Evolutionary conservation across 2,329 filamentous ascomycete genomes (phyloP).

Genomic region (Aureobasidium sp.): DNA sequence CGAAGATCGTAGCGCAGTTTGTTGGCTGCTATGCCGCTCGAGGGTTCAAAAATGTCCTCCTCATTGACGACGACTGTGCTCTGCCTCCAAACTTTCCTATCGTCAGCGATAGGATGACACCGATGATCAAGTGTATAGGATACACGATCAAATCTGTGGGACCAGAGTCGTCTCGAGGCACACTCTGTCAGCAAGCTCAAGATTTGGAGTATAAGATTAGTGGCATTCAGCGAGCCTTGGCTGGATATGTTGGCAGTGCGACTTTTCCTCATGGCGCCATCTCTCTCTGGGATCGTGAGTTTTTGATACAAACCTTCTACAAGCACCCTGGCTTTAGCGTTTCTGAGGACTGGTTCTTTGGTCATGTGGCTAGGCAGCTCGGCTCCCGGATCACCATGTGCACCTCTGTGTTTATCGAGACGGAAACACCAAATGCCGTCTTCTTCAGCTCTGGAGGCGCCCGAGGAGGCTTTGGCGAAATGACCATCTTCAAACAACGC

Average conservation of each 20-base stretch:
- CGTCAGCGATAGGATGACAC: slow-evolving; percentile 38
- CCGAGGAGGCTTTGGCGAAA: slow-evolving; percentile 46
- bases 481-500: slow-evolving; percentile 47
- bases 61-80: slow-evolving; percentile 46
- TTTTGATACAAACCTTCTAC: slow-evolving; percentile 40
- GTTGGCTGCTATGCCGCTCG: slow-evolving; percentile 42
- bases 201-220: slow-evolving; percentile 49
- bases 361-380: slow-evolving; percentile 39
- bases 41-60: slow-evolving; percentile 39
- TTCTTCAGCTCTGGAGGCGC: slow-evolving; percentile 36
- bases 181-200: slow-evolving; percentile 33
- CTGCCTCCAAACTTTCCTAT: slow-evolving; percentile 44
- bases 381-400: slow-evolving; percentile 45
- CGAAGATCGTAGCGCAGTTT: slow-evolving; percentile 45
- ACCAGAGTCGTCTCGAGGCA: slow-evolving; percentile 19
- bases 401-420: slow-evolving; percentile 45
- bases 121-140: slow-evolving; percentile 39
- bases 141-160: slow-evolving; percentile 41
- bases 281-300: slow-evolving; percentile 42
- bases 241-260: slow-evolving; percentile 40
- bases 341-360: slow-evolving; percentile 49
- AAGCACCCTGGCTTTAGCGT: slow-evolving; percentile 46
- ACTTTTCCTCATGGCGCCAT: slow-evolving; percentile 48
- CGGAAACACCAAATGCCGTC: slow-evolving; percentile 40
- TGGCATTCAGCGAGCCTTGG: slow-evolving; percentile 40